Evolutionary conservation across 495 filamentous ascomycete species (phyloP).

Genomic region (Xylaria telfairii): DNA sequence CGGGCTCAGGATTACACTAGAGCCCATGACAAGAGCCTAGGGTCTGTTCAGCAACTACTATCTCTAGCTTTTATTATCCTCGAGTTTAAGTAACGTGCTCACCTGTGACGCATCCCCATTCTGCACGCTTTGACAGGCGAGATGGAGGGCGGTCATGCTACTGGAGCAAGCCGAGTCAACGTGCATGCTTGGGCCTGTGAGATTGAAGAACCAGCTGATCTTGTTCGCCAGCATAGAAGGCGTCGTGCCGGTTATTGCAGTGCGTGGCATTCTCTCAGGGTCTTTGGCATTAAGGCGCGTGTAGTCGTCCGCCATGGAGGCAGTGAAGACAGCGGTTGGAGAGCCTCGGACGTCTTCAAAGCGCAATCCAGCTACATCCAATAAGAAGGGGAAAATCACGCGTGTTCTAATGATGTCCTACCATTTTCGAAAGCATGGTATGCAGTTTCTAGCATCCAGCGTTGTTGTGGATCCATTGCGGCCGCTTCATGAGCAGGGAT

Average conservation of each 20-base stretch:
- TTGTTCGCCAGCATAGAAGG: conserved; percentile 37
- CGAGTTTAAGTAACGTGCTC: no score
- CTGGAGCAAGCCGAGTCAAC: conserved; percentile 69
- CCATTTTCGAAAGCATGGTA: not conserved
- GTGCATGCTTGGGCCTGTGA: conserved; percentile 46
- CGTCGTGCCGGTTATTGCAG: not conserved
- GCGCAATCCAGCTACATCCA: no score
- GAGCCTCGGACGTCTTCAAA: no score
- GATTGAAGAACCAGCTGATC: conserved; percentile 50
- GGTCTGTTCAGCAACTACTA: conserved; percentile 27
- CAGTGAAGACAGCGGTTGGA: not conserved
- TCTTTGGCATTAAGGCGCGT: not conserved
- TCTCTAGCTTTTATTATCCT: no score
- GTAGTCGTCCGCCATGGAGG: not conserved
- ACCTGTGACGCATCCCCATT: no score
- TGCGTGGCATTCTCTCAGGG: not conserved
- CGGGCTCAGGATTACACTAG: conserved; percentile 32
- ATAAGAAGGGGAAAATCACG: no score
- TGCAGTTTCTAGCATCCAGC: not conserved
- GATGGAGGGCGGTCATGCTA: conserved; percentile 38
- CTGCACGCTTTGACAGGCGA: not conserved
- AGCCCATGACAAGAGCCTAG: not conserved
- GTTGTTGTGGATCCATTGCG: not conserved
- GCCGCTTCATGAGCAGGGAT: not conserved
- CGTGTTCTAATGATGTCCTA: no score